Base-by-base conservation (phyloP, 345 rosid genomes). In the Sisymbrium altissimum region DNA sequence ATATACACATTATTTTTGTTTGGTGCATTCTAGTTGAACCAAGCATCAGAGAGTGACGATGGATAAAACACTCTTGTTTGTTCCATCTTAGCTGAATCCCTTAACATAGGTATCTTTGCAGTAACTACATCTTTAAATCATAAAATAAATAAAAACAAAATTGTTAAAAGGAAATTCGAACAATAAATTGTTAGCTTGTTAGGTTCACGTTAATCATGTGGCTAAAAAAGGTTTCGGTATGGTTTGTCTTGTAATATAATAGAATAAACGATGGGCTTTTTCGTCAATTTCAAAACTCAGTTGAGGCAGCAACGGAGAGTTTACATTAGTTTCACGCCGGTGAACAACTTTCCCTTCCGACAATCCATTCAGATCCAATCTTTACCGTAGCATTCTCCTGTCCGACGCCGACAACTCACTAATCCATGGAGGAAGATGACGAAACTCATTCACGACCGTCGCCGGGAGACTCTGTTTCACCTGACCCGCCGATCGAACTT, bases 401-500 rank as follows among this genome's bases (percentile, higher is more conserved):
- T 40, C 15, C n/a, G n/a, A 40, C 4, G 43, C 49, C 44, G 60
- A 5, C 27, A 36, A 17, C 17, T 30, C 13, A 4, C 27, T 18
- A 15, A 44, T 52, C 71, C 32, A 80, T 84, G 88, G 86, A 84
- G 3, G 82, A 82, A 49, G 82, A 77, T 6, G 87, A 77, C 9
- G 87, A 81, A 76, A 80, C 75, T 63, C 85, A 1, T 1, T 18
- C 64, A 58, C 44, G 64, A 1, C 30, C 45, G 0, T 59, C 64
- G 17, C 77, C 85, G 64, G 49, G 2, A 30, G 46, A 7, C 10
- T 63, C 64, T 4, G 74, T 68, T 11, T 77, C 87, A 35, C 66
- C 68, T 14, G 56, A 74, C 12, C 65, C 62, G 2, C 49, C 73
- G 14, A 71, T 57, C 18, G 23, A 78, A 64, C 33, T 58, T 71